Percentiles rank a stretch among this genome's conserved stretches.
Conservation (phyloP, 2,329 filamentous ascomycete species). For the Colletotrichum sp. region DNA sequence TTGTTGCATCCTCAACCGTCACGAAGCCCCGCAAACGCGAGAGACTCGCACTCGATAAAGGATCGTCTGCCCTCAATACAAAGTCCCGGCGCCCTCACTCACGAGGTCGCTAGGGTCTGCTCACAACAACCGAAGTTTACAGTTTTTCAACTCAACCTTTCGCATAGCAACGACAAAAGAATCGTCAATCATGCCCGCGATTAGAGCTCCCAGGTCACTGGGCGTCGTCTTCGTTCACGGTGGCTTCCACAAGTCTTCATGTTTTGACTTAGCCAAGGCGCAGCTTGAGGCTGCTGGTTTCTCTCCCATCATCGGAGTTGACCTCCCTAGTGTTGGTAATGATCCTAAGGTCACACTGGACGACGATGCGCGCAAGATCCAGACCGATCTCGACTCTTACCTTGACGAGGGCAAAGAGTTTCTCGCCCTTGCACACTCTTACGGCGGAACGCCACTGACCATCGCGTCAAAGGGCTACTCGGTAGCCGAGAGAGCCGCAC, state of each 20-base stretch:
- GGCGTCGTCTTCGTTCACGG: conserved; percentile 1
- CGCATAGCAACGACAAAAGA: not conserved
- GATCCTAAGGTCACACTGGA: not conserved
- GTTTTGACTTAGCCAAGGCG: not conserved
- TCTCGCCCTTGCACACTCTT: conserved; percentile 1
- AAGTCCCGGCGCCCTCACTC: not conserved
- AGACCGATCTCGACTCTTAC: not conserved
- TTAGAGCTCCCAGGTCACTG: not conserved
- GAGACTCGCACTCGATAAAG: not conserved
- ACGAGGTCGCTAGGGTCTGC: not conserved
- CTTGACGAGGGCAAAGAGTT: not conserved
- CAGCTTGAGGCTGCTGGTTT: not conserved
- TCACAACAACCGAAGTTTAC: not conserved
- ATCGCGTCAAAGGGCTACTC: not conserved
- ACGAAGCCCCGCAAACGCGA: not conserved
- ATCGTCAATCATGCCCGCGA: not conserved
- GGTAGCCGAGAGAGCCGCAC: not conserved
- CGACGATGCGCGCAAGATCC: not conserved
- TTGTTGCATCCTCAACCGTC: not conserved
- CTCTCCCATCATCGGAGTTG: not conserved
- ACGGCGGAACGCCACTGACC: not conserved
- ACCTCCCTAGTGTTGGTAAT: not conserved
- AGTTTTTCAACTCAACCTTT: not conserved
- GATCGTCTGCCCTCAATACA: not conserved
- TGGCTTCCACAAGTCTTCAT: not conserved